Evolutionary conservation across 306 rosid species (phyloP), one percentile per base, ranked within the genome.

Genomic region (Gleditsia sinensis): DNA sequence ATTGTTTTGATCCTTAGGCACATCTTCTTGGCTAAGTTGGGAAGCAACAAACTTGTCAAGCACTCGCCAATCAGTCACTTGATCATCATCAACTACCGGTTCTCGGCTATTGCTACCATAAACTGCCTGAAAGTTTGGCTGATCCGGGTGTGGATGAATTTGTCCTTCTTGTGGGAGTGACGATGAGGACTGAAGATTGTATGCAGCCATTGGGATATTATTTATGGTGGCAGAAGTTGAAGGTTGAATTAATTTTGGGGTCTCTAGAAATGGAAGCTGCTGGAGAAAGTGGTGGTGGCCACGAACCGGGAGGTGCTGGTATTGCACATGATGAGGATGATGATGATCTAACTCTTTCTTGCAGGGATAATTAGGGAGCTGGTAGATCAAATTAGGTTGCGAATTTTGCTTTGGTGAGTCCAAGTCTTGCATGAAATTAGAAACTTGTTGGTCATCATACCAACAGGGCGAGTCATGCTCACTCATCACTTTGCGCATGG

Each of bases 21-120:
- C 32, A 5, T 62, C 68, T 34, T 87, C 67, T 9, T 89, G 97
- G 77, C 98, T 91, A 34, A 93, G 96, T 67, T 93, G 98, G 30
- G 97, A 93, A 60, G 98, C 98, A 36, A 93, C 98, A 81, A 89
- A 93, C 75, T 93, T 93, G 83, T 93, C 97, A 30, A 93, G 87
- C 66, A 89, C 92, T 36, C 98, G 70, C 98, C 98, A 93, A 88
- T 93, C 97, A 3, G 96, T 91, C 6, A 89, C 80, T 60, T 84
- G 68, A 36, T 62, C 67, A 20, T 61, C 67, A 0, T 34, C 49
- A 0, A 16, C 19, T 7, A 61, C 49, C 25, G 70, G 90, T 14
- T 81, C 83, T 69, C 77, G 70, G 49, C 30, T 36, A 40, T 34
- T 75, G 24, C 75, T 70, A 2, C 70, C 83, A 50, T 75, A 87